phyloP scores from a whole-genome alignment of 805 yeast genomes.

The Alloascoidea africana region DNA sequence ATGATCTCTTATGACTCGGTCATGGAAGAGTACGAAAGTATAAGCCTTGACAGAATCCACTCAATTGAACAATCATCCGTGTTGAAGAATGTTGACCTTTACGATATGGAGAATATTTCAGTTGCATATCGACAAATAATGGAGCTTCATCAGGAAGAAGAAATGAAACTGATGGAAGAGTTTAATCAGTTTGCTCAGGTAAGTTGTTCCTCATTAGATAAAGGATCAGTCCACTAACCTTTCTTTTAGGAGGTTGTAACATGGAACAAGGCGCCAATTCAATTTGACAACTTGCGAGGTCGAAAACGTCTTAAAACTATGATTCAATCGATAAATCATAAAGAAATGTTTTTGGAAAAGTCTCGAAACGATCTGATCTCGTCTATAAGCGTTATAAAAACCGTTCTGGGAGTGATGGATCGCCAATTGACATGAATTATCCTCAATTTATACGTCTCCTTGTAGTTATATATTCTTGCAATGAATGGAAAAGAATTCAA shows the following conservation, averaged over 20 bases:
- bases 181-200: neutral
- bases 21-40: neutral
- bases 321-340: neutral
- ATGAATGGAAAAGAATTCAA: no score
- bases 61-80: neutral
- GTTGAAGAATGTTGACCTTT: neutral
- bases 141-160: neutral
- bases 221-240: neutral
- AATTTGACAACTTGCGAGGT: neutral
- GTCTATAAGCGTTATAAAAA: neutral
- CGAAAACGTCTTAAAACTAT: slow-evolving; percentile 1
- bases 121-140: neutral
- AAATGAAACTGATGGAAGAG: slow-evolving; percentile 1
- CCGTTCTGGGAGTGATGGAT: slow-evolving; percentile 1
- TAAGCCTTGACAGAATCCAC: neutral
- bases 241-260: neutral
- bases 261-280: slow-evolving; percentile 1
- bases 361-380: neutral
- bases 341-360: neutral
- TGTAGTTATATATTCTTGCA: no score
- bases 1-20: neutral
- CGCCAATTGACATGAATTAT: no score
- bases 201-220: neutral
- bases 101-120: neutral
- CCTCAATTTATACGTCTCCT: no score